Percentiles rank a stretch among this genome's conserved stretches.
These are phyloP conservation scores for Lyophyllum decastes DNA, from an alignment of 768 basidiomycete genomes.

Conservation along the genomic window DNA sequence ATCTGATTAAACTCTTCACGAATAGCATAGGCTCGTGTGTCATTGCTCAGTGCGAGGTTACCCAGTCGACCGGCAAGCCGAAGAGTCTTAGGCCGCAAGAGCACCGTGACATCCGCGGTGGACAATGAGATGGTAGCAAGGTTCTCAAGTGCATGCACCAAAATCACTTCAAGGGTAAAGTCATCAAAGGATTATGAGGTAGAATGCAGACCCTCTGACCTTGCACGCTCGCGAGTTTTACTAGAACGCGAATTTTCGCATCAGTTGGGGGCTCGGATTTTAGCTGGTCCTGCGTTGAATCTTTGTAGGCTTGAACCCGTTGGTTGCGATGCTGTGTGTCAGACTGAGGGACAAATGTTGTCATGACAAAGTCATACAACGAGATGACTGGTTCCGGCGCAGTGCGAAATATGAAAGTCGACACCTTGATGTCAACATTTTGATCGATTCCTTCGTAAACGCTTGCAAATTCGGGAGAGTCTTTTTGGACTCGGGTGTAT, in stretches of 20 bases:
- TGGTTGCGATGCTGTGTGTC: neutral
- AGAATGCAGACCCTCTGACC: slow-evolving; percentile 40
- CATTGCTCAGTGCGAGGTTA: slow-evolving; percentile 79
- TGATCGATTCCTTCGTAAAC: slow-evolving; percentile 87
- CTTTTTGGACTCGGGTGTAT: slow-evolving; percentile 78
- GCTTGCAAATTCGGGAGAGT: slow-evolving; percentile 83
- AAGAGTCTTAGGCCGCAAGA: slow-evolving; percentile 73
- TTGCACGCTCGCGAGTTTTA: slow-evolving; percentile 85
- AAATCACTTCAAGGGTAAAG: slow-evolving; percentile 52
- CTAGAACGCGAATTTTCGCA: slow-evolving; percentile 75
- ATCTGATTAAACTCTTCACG: slow-evolving; percentile 78
- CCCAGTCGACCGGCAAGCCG: slow-evolving; percentile 81
- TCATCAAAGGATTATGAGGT: neutral
- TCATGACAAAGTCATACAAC: slow-evolving; percentile 96
- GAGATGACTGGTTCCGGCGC: slow-evolving; percentile 90
- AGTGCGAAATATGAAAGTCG: slow-evolving; percentile 86
- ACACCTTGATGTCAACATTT: slow-evolving; percentile 81
- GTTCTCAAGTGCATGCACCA: slow-evolving; percentile 68
- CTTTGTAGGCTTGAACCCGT: neutral
- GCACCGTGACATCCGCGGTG: slow-evolving; percentile 82
- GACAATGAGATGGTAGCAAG: slow-evolving; percentile 89
- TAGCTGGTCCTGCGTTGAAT: neutral
- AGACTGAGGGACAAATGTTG: slow-evolving; percentile 76
- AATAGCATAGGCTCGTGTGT: slow-evolving; percentile 52
- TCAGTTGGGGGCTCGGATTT: slow-evolving; percentile 13